These are phyloP conservation scores for Solanum aculeatissimum DNA, from an alignment of 305 asterid species.

Conservation along the genomic window DNA sequence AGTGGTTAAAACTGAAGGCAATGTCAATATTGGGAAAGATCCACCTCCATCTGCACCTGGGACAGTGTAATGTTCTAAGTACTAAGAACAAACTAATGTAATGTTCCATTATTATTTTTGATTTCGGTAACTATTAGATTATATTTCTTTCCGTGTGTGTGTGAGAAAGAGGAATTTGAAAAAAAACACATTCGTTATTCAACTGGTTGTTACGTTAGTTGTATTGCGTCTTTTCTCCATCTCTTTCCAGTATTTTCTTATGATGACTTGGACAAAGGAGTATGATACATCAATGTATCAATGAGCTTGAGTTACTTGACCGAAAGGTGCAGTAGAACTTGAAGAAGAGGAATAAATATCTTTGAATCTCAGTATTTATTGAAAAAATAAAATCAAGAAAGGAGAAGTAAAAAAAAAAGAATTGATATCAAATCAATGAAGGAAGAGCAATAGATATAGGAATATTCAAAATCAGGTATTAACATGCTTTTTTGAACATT, in stretches of 20 bases:
- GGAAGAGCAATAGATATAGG: not conserved
- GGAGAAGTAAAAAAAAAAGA: too few relatives aligned
- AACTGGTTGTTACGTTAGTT: not conserved
- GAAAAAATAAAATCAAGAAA: too few relatives aligned
- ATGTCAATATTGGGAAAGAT: constrained; percentile 59
- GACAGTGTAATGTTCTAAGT: too few relatives aligned
- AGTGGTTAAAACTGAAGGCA: constrained; percentile 38
- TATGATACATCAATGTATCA: not conserved
- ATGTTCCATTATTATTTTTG: too few relatives aligned
- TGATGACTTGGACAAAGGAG: not conserved
- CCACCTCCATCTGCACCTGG: constrained; percentile 13
- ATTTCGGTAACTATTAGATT: too few relatives aligned
- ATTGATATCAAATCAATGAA: not conserved
- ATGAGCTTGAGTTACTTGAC: not conserved
- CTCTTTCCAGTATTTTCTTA: not conserved
- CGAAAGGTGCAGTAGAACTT: not conserved
- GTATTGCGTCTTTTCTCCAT: not conserved
- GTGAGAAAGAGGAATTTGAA: too few relatives aligned
- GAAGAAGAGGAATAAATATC: not conserved
- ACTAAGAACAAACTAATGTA: too few relatives aligned
- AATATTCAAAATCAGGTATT: not conserved
- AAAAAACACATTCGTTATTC: not conserved
- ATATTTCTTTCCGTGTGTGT: too few relatives aligned
- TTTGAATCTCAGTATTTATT: not conserved
- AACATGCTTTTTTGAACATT: not conserved